Base-by-base conservation (phyloP, 352 stramenopile species). In the Blastocystis hominis region DNA sequence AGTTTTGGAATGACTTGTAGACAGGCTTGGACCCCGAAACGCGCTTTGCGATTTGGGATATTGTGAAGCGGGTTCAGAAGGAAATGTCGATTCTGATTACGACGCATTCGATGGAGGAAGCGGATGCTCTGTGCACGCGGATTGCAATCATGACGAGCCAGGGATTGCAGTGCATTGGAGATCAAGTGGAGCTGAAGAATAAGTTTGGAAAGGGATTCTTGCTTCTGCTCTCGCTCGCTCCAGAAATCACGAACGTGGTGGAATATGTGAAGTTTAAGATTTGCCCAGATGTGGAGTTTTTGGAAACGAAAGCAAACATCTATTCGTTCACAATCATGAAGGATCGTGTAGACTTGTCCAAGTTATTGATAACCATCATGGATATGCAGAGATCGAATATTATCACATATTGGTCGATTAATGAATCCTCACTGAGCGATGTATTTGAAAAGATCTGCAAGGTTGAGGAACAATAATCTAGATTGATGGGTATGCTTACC, bases 71-170 rank as follows among this genome's bases (percentile, higher is more conserved):
- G n/a, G 53, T 50, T 5, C 61, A 91, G 38, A 54, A 44, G 0
- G 17, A 46, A 15, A 61, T 91, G 56, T 90, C 91, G 30, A 90
- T 94, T 53, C 61, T 94, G 3, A 78, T 94, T 2, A 94, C 91
- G 44, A 94, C 92, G 38, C 92, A 94, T 81, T 91, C 90, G 30
- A 94, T 94, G 92, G 92, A 94, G 88, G 92, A 94, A 78, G 92
- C 91, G 15, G 92, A 95, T 69, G 84, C 92, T 50, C 89, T 95
- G 7, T 91, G 90, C 30, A 91, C 94, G 70, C 76, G 89, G 56
- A 91, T 95, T 54, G 89, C 89, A 20, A 94, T 95, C 47, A 88
- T 95, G 88, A 81, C 76, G 70, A 75, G 89, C 44, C 92, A 92
- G 10, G 86, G 84, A 20, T 72, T 94, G 30, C 89, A 90, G 34